These are phyloP conservation scores for Furcasterigmium furcatum DNA, from an alignment of 2,329 filamentous ascomycete genomes.

Conservation along the genomic window DNA sequence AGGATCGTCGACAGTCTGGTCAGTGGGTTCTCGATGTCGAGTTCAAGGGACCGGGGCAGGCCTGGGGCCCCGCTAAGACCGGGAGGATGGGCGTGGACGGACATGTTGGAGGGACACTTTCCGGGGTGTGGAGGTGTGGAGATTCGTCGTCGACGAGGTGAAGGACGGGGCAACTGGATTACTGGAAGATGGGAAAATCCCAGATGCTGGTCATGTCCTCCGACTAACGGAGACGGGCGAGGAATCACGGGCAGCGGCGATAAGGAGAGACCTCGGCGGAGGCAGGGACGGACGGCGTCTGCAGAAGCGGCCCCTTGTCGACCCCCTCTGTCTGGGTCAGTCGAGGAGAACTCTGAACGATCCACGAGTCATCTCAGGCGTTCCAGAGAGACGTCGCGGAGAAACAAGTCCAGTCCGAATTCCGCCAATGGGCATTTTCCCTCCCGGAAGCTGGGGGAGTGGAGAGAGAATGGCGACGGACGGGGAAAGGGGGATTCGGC, in stretches of 20 bases:
- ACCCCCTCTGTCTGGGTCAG: not conserved
- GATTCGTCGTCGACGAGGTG: not conserved
- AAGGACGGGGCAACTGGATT: not conserved
- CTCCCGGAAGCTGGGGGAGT: not conserved
- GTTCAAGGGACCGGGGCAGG: not conserved
- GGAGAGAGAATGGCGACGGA: not conserved
- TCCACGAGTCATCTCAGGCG: constrained; percentile 2
- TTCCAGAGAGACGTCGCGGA: not conserved
- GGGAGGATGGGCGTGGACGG: not conserved
- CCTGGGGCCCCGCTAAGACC: constrained; percentile 1
- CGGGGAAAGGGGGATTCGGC: not conserved
- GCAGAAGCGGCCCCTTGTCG: not conserved
- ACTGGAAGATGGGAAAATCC: not conserved
- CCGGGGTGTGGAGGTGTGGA: constrained; percentile 3
- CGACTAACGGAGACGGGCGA: not conserved
- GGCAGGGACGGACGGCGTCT: not conserved
- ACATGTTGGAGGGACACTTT: not conserved
- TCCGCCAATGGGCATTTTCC: constrained; percentile 5
- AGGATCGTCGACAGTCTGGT: constrained; percentile 3
- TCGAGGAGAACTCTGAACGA: not conserved
- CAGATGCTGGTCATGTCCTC: not conserved
- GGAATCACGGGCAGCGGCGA: not conserved
- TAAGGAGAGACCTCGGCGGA: not conserved
- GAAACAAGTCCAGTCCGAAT: not conserved
- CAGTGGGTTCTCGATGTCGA: not conserved